Conservation (phyloP, 129 eudicot species). For the Flaveria trinervia region DNA sequence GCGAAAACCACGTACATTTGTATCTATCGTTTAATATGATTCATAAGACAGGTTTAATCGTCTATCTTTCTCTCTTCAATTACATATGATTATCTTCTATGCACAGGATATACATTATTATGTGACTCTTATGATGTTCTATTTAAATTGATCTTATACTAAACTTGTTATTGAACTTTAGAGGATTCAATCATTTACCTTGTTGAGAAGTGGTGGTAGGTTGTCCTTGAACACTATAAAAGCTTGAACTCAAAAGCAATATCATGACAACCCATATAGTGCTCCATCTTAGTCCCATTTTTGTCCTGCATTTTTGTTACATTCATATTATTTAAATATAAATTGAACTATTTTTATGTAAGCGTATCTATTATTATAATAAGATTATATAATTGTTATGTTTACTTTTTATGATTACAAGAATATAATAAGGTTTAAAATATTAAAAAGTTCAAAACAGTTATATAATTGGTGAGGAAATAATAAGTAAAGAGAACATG, state of each 20-base stretch:
- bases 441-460: not conserved
- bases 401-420: not conserved
- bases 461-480: not conserved
- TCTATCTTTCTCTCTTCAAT: no score
- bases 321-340: not conserved
- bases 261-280: conserved; percentile 27
- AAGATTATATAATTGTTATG: not conserved
- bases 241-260: conserved; percentile 28
- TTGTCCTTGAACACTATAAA: conserved; percentile 33
- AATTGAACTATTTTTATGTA: not conserved
- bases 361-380: not conserved
- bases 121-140: no score
- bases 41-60: no score
- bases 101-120: no score
- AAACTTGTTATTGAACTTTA: not conserved
- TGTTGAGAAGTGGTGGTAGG: conserved; percentile 25
- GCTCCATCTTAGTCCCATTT: conserved; percentile 29
- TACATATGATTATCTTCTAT: no score
- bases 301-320: conserved; percentile 37
- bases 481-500: not conserved
- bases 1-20: no score
- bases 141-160: no score
- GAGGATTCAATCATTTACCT: conserved; percentile 22
- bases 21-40: no score
- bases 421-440: not conserved